Evolutionary conservation across 352 stramenopile species (phyloP), one percentile per base, ranked within the genome.

Genomic region (Phytophthora fragariaefolia): DNA sequence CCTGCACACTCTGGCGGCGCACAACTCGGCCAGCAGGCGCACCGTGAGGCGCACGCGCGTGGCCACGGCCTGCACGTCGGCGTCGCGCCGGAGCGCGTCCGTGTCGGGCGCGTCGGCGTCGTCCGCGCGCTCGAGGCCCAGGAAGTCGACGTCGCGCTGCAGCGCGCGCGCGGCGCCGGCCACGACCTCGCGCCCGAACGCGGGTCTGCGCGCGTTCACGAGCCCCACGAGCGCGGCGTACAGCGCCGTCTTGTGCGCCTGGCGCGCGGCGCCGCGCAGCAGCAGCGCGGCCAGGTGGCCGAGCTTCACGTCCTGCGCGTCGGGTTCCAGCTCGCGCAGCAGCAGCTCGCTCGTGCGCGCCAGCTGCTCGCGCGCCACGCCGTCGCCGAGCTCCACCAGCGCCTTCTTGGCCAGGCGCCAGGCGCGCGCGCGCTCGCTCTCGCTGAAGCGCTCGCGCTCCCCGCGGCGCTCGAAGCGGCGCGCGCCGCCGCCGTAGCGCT

Each of bases 401-500:
- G 72, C 77, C 64, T 95, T 92, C 63, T 92, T 92, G 27, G 81
- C 73, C 46, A 94, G 59, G 6, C 85, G 83, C 85, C 85, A 94
- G 23, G 80, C 69, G 12, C 85, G 82, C 36, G 82, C 83, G 38
- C 79, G 70, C 47, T 94, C 83, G 65, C 81, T 92, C 64, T 94
- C 85, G 30, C 66, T 70, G 58, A 72, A 74, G 52, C 70, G 66
- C 17, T 74, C 74, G 15, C 72, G 61, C 22, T 69, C 63, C 15
- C 72, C 63, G 22, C 80, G 73, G 0, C 82, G 71, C n/a, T 85
- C 67, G 30, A 63, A 65, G 24, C 74, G 75, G n/a, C 74, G 56
- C 22, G 61, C 49, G 0, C 52, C 26, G 9, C 71, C 60, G 43
- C 66, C 56, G 48, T 56, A 54, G 52, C 74, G 70, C 27, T 80